phyloP scores from a whole-genome alignment of 208 protist species.

The Acanthamoeba lenticulata region DNA sequence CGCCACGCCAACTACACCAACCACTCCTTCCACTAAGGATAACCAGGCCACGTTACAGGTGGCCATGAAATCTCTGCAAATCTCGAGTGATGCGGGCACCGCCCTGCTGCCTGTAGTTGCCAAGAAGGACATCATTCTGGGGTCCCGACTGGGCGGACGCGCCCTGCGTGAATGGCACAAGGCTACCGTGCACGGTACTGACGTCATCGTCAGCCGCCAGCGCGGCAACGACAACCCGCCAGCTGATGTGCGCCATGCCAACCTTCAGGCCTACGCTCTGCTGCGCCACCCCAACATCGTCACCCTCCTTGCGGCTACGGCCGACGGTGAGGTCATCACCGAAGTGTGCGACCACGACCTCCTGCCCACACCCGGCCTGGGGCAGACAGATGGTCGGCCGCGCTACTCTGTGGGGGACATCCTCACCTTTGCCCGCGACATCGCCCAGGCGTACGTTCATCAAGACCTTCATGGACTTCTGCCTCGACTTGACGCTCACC shows the following conservation, averaged over 20 bases:
- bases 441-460: no score
- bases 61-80: not conserved
- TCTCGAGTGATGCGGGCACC: not conserved
- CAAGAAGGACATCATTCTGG: not conserved
- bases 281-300: conserved; percentile 61
- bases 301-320: not conserved
- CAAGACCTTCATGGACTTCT: no score
- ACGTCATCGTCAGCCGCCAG: not conserved
- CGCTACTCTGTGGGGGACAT: not conserved
- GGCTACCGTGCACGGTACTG: not conserved
- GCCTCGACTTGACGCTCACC: no score
- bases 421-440: conserved; percentile 4
- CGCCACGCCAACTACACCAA: no score
- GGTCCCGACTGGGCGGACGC: not conserved
- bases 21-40: no score
- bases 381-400: not conserved
- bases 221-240: not conserved
- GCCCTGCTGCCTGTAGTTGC: not conserved
- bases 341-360: conserved; percentile 55
- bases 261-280: conserved; percentile 41
- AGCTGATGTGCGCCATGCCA: not conserved
- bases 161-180: conserved; percentile 39
- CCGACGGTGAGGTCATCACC: conserved; percentile 32
- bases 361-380: not conserved
- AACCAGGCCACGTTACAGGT: no score